Percentiles rank a stretch among this genome's conserved stretches.
phyloP scores from a whole-genome alignment of 2,329 filamentous ascomycete genomes.

The Elsinoe batatas region DNA sequence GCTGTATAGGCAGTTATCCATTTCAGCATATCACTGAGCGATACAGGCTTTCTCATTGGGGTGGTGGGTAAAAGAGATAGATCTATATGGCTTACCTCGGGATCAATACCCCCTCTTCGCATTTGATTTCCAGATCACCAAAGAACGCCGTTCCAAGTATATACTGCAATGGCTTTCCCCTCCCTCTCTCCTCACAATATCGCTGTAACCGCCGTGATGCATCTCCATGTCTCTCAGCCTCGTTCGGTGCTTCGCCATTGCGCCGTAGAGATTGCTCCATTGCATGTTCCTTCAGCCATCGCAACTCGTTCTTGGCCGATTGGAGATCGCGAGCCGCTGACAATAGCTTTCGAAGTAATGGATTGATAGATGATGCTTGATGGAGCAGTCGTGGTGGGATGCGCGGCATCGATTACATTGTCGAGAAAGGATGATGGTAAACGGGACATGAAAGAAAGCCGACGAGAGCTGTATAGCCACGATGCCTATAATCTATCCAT shows the following conservation, averaged over 20 bases:
- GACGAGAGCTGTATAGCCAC: too few relatives aligned
- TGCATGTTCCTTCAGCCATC: slow-evolving; percentile 58
- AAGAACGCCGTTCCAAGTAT: slow-evolving; percentile 83
- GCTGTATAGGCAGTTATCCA: too few relatives aligned
- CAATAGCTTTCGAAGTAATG: slow-evolving; percentile 50
- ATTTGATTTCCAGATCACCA: slow-evolving; percentile 68
- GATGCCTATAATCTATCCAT: too few relatives aligned
- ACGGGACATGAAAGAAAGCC: not conserved
- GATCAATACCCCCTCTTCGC: slow-evolving; percentile 70
- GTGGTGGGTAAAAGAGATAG: too few relatives aligned
- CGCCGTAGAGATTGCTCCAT: slow-evolving; percentile 16
- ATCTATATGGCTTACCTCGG: slow-evolving; percentile 47
- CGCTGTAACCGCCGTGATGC: slow-evolving; percentile 13
- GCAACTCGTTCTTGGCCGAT: slow-evolving; percentile 59
- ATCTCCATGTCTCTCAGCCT: slow-evolving; percentile 17
- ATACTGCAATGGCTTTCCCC: slow-evolving; percentile 79
- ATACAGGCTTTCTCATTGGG: too few relatives aligned
- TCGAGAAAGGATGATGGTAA: not conserved
- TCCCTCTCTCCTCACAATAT: slow-evolving; percentile 36
- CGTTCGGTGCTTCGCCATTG: too few relatives aligned
- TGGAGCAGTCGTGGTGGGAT: slow-evolving; percentile 22
- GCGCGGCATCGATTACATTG: slow-evolving; percentile 22
- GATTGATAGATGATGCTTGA: slow-evolving; percentile 20
- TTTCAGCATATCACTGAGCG: too few relatives aligned
- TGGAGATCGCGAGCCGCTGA: slow-evolving; percentile 52